Evolutionary conservation across 176 grass and related monocot genomes (phyloP).

Genomic region (sorghum (Sorghum bicolor)): Sorghum_bicolor_NCBIv3 NC_012871.2:56861001-56861500

Average conservation of each 20-base stretch:
- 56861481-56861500: background rate
- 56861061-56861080: background rate
- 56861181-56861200: background rate
- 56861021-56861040: no score
- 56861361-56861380: background rate
- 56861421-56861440: background rate
- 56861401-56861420: background rate
- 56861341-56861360: slow-evolving; percentile 3
- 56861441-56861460: background rate
- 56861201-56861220: no score
- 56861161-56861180: background rate
- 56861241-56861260: background rate
- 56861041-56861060: no score
- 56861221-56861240: no score
- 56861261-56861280: background rate
- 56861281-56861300: background rate
- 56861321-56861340: background rate
- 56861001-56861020: no score
- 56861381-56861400: slow-evolving; percentile 17
- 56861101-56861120: background rate
- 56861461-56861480: background rate
- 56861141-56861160: no score
- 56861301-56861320: background rate
- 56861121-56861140: background rate
- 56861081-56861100: background rate